Base-by-base conservation (phyloP, 2,329 filamentous ascomycete species). In the Colletotrichum higginsianum region DNA sequence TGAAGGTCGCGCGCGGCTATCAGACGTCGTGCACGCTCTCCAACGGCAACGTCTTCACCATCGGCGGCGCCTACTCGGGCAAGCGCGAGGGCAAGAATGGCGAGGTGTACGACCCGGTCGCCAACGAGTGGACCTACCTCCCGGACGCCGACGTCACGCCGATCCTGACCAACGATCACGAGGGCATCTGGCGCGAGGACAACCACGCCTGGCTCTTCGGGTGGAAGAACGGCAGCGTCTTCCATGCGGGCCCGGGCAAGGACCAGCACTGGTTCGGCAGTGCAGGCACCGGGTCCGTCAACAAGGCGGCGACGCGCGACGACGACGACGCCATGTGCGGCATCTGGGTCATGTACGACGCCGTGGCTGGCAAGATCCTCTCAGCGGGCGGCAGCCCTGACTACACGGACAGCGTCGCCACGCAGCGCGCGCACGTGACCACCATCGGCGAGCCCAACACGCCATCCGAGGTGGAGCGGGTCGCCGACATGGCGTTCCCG, bases 181-280 rank as follows among this genome's bases (percentile, higher is more conserved):
- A 86, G 72, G 86, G 86, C 77, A 83, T 87, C 71, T 88, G 86
- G 78, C 86, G 79, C 7, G 73, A 79, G 44, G 80, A 82, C 26
- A 81, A 80, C 74, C 79, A 80, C 62, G 78, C 69, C 11, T 79
- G 80, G 76, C 71, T 80, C 1, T 78, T 80, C n/a, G 79, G 76
- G 7, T 80, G 79, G 79, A 89, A 88, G 77, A 83, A 87, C 71
- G 79, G 79, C 8, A 82, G 78, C 18, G 82, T 88, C 6, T 88
- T 90, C 76, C 87, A 90, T 74, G 88, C 87, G 2, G 88, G 88
- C 0, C 88, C 88, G 1, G 85, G 84, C 66, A 84, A 79, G 58
- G 79, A 80, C 1, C 89, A 89, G 85, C 85, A 91, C 75, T 91
- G 89, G 89, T 90, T 86, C 74, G 79, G 81, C 42, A 87, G 84